Base-by-base conservation (phyloP, 2,329 filamentous ascomycete genomes). In the Colletotrichum phormii region DNA sequence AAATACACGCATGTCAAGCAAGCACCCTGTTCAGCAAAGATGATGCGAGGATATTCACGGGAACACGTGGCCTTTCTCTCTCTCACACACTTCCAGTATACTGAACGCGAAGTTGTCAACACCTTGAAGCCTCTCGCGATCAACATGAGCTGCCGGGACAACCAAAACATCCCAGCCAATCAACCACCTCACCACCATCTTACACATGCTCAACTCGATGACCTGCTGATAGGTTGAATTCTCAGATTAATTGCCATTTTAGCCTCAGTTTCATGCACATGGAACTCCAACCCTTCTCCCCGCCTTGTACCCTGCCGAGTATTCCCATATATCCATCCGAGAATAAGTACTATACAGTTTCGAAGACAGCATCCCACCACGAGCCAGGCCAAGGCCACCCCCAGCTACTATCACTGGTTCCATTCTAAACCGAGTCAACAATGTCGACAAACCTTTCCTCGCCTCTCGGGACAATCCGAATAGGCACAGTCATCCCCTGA, bases 401-500 rank as follows among this genome's bases (percentile, higher is more conserved):
- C 31, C n/a, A 26, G 7, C 46, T 18, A n/a, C n/a, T 26, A 26
- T 26, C 26, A 26, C 26, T 26, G 3, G 18, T 9, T 4, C 15
- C 49, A 57, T 22, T 59, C 63, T 71, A 72, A 33, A 29, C 58
- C 59, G 57, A 51, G 42, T 82, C 77, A 64, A 82, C 73, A 77
- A 83, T 83, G 54, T 81, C 78, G 49, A 89, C 82, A 82, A 95
- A 95, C 77, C 88, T 88, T 86, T 95, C 94, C 75, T 88, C 82
- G 0, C 93, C 93, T 76, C 92, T 89, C 83, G 84, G 90, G 11
- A 94, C 91, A 75, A 96, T 81, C 75, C 93, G 84, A 53, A 96
- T 83, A 0, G 92, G 91, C 42, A 96, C 89, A 67, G 88, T 84
- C 6, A 84, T 84, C 26, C 81, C 84, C n/a, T 84, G 86, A 35